These are phyloP conservation scores for Cladosporium phlei DNA, from an alignment of 2,329 filamentous ascomycete genomes.

Conservation along the genomic window DNA sequence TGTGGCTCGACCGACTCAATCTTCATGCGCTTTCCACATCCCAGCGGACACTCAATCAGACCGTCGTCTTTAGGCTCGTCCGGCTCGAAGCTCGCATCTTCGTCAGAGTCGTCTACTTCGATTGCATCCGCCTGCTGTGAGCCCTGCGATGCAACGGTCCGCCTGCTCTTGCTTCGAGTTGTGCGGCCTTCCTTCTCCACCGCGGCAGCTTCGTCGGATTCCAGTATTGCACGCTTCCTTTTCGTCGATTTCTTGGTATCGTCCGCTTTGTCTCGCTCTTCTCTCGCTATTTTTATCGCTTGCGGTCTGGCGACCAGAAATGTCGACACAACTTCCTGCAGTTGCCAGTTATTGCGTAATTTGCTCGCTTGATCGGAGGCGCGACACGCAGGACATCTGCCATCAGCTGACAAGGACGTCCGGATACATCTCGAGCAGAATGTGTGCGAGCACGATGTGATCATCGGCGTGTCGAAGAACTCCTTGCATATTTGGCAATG, in stretches of 20 bases:
- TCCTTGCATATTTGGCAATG: constrained; percentile 98
- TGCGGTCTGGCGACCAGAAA: constrained; percentile 63
- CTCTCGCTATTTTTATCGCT: constrained; percentile 60
- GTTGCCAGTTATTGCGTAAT: constrained; percentile 74
- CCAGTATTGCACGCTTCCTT: constrained; percentile 43
- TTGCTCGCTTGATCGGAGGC: constrained; percentile 75
- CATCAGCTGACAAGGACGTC: constrained; percentile 73
- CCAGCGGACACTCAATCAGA: constrained; percentile 73
- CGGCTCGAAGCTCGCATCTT: constrained; percentile 29
- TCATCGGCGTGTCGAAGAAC: constrained; percentile 89
- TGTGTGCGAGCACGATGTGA: constrained; percentile 90
- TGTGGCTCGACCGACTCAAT: constrained; percentile 72
- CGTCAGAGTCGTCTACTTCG: constrained; percentile 37
- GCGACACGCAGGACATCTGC: constrained; percentile 83
- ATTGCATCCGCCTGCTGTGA: constrained; percentile 28
- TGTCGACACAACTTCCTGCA: constrained; percentile 77
- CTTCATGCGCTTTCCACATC: constrained; percentile 75
- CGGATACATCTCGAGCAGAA: constrained; percentile 97
- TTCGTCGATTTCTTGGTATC: constrained; percentile 40
- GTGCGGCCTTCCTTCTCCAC: constrained; percentile 26
- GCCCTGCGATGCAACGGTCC: constrained; percentile 26
- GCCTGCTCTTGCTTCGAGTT: constrained; percentile 35
- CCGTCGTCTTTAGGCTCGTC: constrained; percentile 57
- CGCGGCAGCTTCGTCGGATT: constrained; percentile 28
- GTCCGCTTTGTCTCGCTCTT: constrained; percentile 22